These are phyloP conservation scores for Extremus antarcticus DNA, from an alignment of 495 filamentous ascomycete species.

Conservation along the genomic window DNA sequence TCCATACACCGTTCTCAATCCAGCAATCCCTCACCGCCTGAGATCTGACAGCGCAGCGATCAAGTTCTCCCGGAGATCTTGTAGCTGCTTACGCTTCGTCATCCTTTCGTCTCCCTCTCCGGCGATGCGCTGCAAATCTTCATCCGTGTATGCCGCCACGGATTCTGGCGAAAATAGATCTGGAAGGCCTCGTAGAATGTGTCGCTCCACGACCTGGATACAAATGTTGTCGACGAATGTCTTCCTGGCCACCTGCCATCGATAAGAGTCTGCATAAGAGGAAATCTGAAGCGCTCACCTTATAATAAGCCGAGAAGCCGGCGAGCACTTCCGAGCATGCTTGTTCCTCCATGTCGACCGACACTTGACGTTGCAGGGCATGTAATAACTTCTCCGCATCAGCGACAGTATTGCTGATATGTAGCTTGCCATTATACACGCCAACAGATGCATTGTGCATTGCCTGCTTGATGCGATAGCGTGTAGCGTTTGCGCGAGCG, in stretches of 20 bases:
- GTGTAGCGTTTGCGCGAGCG: neutral
- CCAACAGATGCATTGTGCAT: neutral
- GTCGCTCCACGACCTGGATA: constrained; percentile 12
- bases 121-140: constrained; percentile 10
- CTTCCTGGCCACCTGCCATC: constrained; percentile 14
- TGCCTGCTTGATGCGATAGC: neutral
- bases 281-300: constrained; percentile 8
- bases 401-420: neutral
- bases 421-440: neutral
- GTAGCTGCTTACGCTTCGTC: constrained; percentile 7
- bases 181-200: constrained; percentile 5
- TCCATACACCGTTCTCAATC: too few species aligned
- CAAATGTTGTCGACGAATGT: constrained; percentile 19
- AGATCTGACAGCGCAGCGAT: neutral
- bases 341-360: constrained; percentile 15
- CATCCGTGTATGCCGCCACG: neutral
- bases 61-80: neutral
- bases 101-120: constrained; percentile 1
- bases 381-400: neutral
- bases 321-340: constrained; percentile 1
- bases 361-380: neutral
- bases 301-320: constrained; percentile 17
- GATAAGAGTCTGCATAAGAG: too few species aligned
- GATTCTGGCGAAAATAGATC: constrained; percentile 9
- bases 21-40: too few species aligned